A percentile compares a stretch with the other conserved stretches of the same genome.
Evolutionary conservation across 2,329 filamentous ascomycete genomes (phyloP).

Genomic region (Microcyclospora tardicrescens): DNA sequence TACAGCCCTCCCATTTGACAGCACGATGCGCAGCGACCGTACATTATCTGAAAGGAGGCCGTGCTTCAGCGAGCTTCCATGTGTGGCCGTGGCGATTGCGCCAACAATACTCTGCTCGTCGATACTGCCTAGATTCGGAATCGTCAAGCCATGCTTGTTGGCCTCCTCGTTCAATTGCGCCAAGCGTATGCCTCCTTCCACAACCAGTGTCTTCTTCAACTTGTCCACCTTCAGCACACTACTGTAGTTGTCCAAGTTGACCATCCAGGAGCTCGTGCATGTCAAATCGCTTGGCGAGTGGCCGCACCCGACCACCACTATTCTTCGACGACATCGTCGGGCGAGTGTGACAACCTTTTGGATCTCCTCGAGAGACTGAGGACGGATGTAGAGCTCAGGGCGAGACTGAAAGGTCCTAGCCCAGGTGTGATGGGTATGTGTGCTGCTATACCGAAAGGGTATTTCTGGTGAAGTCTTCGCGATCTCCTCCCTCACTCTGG

Average conservation of each 20-base stretch:
- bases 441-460: conserved; percentile 61
- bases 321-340: conserved; percentile 62
- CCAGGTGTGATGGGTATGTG: conserved; percentile 82
- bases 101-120: conserved; percentile 88
- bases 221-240: conserved; percentile 57
- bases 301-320: conserved; percentile 78
- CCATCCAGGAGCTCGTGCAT: conserved; percentile 84
- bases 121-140: conserved; percentile 90
- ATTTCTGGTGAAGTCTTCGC: conserved; percentile 47
- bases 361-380: conserved; percentile 65
- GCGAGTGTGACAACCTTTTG: conserved; percentile 74
- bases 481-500: conserved; percentile 33
- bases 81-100: conserved; percentile 83
- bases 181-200: conserved; percentile 82
- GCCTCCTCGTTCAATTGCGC: conserved; percentile 60
- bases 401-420: conserved; percentile 80
- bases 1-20: conserved; percentile 64
- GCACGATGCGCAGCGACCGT: conserved; percentile 60
- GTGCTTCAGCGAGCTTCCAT: conserved; percentile 74
- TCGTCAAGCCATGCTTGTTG: conserved; percentile 61
- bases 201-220: conserved; percentile 53
- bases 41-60: conserved; percentile 75
- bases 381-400: conserved; percentile 84
- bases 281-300: conserved; percentile 90
- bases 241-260: conserved; percentile 80